Conservation (phyloP, 2,329 filamentous ascomycete genomes). For the Aspergillus sp. region DNA sequence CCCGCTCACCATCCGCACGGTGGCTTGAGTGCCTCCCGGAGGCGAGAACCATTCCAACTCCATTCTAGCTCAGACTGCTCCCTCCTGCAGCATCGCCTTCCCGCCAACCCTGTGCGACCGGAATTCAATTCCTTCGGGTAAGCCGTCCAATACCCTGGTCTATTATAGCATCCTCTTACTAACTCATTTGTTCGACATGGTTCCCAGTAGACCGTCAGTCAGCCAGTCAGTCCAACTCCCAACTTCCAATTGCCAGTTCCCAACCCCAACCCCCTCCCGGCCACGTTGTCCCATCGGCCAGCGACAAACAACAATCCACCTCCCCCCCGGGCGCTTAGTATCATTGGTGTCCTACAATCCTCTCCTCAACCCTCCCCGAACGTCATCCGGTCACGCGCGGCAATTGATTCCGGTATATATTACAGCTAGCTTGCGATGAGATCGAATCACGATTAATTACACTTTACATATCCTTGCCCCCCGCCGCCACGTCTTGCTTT, state of each 20-base stretch:
- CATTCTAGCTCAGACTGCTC: neutral
- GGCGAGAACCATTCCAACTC: neutral
- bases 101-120: neutral
- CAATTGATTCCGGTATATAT: neutral
- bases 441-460: neutral
- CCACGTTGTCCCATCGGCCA: too few relatives aligned
- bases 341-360: too few relatives aligned
- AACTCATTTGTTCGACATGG: neutral
- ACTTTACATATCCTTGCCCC: neutral
- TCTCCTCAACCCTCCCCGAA: too few relatives aligned
- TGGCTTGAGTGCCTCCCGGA: neutral
- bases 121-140: conserved; percentile 3
- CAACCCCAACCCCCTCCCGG: too few relatives aligned
- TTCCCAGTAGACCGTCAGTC: neutral
- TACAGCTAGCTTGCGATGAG: neutral
- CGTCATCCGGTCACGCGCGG: too few relatives aligned
- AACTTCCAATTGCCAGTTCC: too few relatives aligned
- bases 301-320: too few relatives aligned
- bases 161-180: neutral
- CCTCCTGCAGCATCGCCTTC: neutral
- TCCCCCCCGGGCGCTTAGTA: too few relatives aligned
- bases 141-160: neutral
- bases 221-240: too few relatives aligned
- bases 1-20: neutral
- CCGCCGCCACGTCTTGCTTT: conserved; percentile 1